Conservation (phyloP, 2,329 filamentous ascomycete species). For the Ophiostoma sp. region DNA sequence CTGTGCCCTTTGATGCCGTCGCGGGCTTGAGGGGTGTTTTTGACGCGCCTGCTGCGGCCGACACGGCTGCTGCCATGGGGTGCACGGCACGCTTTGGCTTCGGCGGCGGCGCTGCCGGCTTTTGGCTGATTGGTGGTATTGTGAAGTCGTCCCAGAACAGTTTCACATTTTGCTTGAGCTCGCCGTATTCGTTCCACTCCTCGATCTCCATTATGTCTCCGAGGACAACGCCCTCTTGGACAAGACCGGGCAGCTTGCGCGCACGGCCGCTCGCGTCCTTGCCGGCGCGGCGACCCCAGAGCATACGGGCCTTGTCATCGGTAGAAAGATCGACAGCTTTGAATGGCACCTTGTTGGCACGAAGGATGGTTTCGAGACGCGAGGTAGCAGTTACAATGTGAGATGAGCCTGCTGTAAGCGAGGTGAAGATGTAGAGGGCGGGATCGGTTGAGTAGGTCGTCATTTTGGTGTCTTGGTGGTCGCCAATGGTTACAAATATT, state of each 20-base stretch:
- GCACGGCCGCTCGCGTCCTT: slow-evolving; percentile 57
- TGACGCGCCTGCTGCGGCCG: background rate
- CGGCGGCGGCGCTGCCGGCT: slow-evolving; percentile 40
- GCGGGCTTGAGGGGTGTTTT: slow-evolving; percentile 9
- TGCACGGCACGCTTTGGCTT: slow-evolving; percentile 16
- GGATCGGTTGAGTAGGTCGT: slow-evolving; percentile 55
- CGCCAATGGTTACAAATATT: background rate
- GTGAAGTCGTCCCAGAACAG: slow-evolving; percentile 60
- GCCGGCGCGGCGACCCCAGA: slow-evolving; percentile 79
- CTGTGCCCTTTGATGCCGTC: slow-evolving; percentile 27
- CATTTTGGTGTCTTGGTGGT: slow-evolving; percentile 16
- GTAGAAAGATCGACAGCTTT: slow-evolving; percentile 87
- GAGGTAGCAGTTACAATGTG: slow-evolving; percentile 96
- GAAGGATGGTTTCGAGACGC: slow-evolving; percentile 90
- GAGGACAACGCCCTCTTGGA: slow-evolving; percentile 79
- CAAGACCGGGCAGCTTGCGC: slow-evolving; percentile 80
- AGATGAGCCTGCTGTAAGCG: slow-evolving; percentile 87
- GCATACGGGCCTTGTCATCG: slow-evolving; percentile 78
- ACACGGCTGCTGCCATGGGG: slow-evolving; percentile 10
- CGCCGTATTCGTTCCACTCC: slow-evolving; percentile 98
- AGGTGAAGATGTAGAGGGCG: slow-evolving; percentile 90
- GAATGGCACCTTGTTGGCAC: slow-evolving; percentile 90
- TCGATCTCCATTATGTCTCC: slow-evolving; percentile 90
- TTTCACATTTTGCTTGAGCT: slow-evolving; percentile 79
- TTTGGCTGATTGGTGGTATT: slow-evolving; percentile 51